A percentile compares a stretch with the other conserved stretches of the same genome.
These are phyloP conservation scores for Paraphaeosphaeria sporulosa DNA, from an alignment of 2,329 filamentous ascomycete genomes.

Conservation along the genomic window DNA sequence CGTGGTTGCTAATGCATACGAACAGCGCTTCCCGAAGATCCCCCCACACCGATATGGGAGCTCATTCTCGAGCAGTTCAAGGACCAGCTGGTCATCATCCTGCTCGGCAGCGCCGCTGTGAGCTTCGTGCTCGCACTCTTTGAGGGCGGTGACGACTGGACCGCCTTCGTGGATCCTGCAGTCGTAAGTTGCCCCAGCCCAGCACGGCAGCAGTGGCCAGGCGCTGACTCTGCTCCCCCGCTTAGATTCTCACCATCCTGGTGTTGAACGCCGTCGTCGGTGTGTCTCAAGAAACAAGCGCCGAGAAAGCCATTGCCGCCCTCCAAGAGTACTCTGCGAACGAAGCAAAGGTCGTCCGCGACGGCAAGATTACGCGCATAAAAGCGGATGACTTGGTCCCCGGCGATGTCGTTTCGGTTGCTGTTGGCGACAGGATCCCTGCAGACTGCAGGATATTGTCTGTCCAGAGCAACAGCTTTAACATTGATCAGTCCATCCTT, in stretches of 20 bases:
- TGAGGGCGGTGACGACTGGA: conserved; percentile 92
- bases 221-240: conserved; percentile 22
- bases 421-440: conserved; percentile 91
- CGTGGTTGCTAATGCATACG: conserved; percentile 17
- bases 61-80: conserved; percentile 99
- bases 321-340: conserved; percentile 99
- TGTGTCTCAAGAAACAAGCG: conserved; percentile 97
- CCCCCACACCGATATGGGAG: conserved; percentile 94
- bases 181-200: conserved; percentile 71
- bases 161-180: conserved; percentile 93
- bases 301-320: conserved; percentile 97
- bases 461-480: conserved; percentile 97
- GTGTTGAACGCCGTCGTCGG: conserved; percentile 97
- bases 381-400: conserved; percentile 98
- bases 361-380: conserved; percentile 80
- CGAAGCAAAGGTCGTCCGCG: conserved; percentile 90
- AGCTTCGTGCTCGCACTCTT: conserved; percentile 94
- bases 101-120: conserved; percentile 89
- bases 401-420: conserved; percentile 86
- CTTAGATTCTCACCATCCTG: conserved; percentile 91
- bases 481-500: conserved; percentile 94
- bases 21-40: conserved; percentile 81
- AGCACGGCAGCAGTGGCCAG: not conserved
- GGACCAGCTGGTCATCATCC: conserved; percentile 95
- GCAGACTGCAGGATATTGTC: conserved; percentile 90